Evolutionary conservation across 306 rosid species (phyloP).

Genomic region (Lablab purpureus): DNA sequence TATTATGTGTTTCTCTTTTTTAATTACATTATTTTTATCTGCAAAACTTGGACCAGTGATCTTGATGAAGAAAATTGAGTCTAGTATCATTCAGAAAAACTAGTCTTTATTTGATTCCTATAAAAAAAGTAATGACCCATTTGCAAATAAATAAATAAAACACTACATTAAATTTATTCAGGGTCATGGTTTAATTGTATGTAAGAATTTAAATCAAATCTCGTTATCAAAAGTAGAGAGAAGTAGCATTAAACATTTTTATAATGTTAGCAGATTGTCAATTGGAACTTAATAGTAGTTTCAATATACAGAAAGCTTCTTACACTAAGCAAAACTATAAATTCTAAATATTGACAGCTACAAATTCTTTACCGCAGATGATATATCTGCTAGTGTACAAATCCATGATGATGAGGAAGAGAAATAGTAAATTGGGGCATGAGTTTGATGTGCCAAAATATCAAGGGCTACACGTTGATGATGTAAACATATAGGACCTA

Average conservation of each 20-base stretch:
- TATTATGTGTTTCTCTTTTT: too few species aligned
- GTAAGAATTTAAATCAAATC: background rate
- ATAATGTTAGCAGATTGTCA: background rate
- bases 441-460: background rate
- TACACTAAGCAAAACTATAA: background rate
- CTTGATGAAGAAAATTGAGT: too few species aligned
- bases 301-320: background rate
- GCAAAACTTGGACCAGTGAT: too few species aligned
- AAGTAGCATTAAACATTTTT: background rate
- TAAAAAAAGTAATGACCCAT: background rate
- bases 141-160: background rate
- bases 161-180: background rate
- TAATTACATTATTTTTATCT: too few species aligned
- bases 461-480: background rate
- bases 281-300: background rate
- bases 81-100: background rate
- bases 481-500: background rate
- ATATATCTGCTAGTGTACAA: background rate
- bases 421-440: background rate
- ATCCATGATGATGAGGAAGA: background rate
- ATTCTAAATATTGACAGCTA: constrained; percentile 5
- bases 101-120: background rate
- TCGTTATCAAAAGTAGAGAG: background rate
- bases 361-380: background rate
- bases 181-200: too few species aligned